Conservation (phyloP, 192 early-diverging fungal genomes). For the Coemansia sp. region DNA sequence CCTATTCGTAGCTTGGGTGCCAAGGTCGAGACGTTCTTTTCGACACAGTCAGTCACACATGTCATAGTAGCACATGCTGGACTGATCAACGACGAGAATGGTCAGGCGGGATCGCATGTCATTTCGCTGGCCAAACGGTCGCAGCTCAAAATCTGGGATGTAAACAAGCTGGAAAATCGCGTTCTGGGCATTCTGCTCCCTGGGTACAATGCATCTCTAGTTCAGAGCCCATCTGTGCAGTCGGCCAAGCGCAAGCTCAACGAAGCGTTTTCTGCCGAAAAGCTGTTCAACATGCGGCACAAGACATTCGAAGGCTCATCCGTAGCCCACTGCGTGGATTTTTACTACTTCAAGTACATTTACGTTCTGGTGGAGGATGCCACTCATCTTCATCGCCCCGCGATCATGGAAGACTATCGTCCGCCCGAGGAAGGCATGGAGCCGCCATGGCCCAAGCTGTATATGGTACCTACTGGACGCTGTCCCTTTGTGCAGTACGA, state of each 20-base stretch:
- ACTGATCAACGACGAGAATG: constrained; percentile 16
- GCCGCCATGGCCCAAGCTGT: constrained; percentile 56
- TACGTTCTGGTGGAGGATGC: constrained; percentile 52
- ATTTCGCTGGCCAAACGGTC: constrained; percentile 41
- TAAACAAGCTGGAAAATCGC: constrained; percentile 46
- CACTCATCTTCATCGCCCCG: constrained; percentile 47
- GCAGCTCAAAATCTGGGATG: constrained; percentile 47
- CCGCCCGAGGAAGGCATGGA: constrained; percentile 42
- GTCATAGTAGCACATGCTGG: constrained; percentile 36
- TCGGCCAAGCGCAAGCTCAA: constrained; percentile 53
- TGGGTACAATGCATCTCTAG: constrained; percentile 31
- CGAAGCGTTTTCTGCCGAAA: constrained; percentile 49
- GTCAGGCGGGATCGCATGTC: constrained; percentile 21
- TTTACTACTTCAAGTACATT: constrained; percentile 53
- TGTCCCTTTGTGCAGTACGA: constrained; percentile 58
- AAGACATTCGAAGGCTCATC: constrained; percentile 40
- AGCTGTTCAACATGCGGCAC: constrained; percentile 44
- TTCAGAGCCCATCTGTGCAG: constrained; percentile 31
- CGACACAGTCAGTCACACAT: constrained; percentile 51
- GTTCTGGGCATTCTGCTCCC: constrained; percentile 41
- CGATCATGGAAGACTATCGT: constrained; percentile 49
- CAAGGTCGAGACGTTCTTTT: constrained; percentile 54
- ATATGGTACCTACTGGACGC: constrained; percentile 53
- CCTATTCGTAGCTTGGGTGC: constrained; percentile 35
- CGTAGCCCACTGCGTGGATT: constrained; percentile 41